Evolutionary conservation across 139 green algal genomes (phyloP).

Genomic region (Spirogloea muscicola): DNA sequence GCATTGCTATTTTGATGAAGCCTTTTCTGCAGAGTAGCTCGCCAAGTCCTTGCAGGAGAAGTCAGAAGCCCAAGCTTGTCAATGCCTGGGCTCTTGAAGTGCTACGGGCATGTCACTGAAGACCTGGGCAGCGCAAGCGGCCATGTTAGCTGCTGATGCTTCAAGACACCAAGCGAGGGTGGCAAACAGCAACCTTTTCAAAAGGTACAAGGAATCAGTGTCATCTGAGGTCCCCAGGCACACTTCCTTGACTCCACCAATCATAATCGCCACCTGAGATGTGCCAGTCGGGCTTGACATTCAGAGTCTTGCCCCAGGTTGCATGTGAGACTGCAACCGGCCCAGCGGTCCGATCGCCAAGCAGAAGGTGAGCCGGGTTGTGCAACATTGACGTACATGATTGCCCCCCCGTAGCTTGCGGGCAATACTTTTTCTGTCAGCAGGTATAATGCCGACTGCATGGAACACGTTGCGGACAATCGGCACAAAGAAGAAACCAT

Average conservation of each 20-base stretch:
- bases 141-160: too few species aligned
- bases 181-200: conserved; percentile 14
- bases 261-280: conserved; percentile 13
- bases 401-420: conserved; percentile 9
- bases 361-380: not conserved
- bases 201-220: conserved; percentile 19
- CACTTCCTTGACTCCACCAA: conserved; percentile 32
- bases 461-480: conserved; percentile 1
- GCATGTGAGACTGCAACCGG: not conserved
- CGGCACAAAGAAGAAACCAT: not conserved
- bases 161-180: not conserved
- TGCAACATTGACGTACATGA: conserved; percentile 1
- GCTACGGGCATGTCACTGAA: not conserved
- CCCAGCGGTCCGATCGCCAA: not conserved
- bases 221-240: conserved; percentile 10
- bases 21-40: not conserved
- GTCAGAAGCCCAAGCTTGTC: not conserved
- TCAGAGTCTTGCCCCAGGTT: too few species aligned
- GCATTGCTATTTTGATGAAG: conserved; percentile 38
- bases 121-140: too few species aligned
- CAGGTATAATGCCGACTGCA: conserved; percentile 22
- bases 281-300: not conserved
- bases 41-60: not conserved
- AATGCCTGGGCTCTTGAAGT: not conserved
- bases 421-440: conserved; percentile 20